Conservation (phyloP, 495 filamentous ascomycete species). For the Podospora appendiculata region DNA sequence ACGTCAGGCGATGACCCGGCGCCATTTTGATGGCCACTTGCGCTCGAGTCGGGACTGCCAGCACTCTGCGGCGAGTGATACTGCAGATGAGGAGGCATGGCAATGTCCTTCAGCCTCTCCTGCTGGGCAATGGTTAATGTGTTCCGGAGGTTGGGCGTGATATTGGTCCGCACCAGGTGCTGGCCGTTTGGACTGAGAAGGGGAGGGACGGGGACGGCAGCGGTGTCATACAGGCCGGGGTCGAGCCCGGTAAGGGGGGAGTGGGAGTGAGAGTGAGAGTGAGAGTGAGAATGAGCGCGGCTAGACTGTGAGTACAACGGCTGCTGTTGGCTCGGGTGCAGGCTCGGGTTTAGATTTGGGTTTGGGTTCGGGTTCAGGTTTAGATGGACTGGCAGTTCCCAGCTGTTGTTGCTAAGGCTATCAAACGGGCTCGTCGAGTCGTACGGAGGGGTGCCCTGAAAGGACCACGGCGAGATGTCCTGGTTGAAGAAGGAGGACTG, state of each 20-base stretch:
- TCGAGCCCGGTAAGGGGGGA: constrained; percentile 6
- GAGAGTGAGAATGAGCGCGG: neutral
- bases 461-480: constrained; percentile 27
- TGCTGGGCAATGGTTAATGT: constrained; percentile 45
- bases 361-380: constrained; percentile 6
- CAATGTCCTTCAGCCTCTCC: constrained; percentile 45
- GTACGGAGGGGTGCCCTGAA: constrained; percentile 39
- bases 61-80: constrained; percentile 47
- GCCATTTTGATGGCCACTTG: constrained; percentile 31
- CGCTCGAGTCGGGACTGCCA: constrained; percentile 37
- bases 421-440: constrained; percentile 22
- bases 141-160: constrained; percentile 17
- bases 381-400: constrained; percentile 20
- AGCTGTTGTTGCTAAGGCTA: constrained; percentile 12
- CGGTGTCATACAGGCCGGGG: constrained; percentile 4
- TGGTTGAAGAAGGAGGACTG: constrained; percentile 25
- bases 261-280: constrained; percentile 10
- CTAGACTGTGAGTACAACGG: no score
- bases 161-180: constrained; percentile 6
- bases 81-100: constrained; percentile 48
- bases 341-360: no score
- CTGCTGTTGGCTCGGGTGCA: no score
- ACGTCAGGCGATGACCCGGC: constrained; percentile 40
- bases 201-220: constrained; percentile 4
- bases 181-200: neutral